These are phyloP conservation scores for Wickerhamiella bombiphila DNA, from an alignment of 805 yeast genomes.

Conservation along the genomic window DNA sequence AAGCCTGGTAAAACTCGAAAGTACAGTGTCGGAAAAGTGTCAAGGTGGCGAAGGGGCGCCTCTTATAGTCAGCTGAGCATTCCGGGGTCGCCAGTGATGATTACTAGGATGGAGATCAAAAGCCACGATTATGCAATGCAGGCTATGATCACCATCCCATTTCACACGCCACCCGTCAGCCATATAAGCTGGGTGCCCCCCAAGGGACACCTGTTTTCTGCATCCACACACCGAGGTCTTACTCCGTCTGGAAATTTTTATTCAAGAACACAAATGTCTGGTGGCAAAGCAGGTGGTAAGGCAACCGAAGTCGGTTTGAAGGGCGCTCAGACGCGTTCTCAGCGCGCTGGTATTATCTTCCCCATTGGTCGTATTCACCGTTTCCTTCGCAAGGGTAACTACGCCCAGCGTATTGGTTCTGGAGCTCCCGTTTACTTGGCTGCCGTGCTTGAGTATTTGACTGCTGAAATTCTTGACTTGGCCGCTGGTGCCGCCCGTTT, in stretches of 20 bases:
- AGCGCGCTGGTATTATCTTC: conserved; percentile 48
- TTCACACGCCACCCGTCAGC: too few relatives aligned
- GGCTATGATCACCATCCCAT: too few relatives aligned
- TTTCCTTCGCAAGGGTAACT: conserved; percentile 76
- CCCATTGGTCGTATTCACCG: conserved; percentile 99
- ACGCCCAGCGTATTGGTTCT: conserved; percentile 62
- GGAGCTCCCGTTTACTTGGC: conserved; percentile 88
- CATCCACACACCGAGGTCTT: neutral
- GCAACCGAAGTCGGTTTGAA: conserved; percentile 81
- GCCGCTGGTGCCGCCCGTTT: conserved; percentile 99
- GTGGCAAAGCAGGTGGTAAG: conserved; percentile 76
- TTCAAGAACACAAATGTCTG: conserved; percentile 41
- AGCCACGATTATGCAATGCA: too few relatives aligned
- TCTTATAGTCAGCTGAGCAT: too few relatives aligned
- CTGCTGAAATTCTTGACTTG: conserved; percentile 93
- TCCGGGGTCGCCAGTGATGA: too few relatives aligned
- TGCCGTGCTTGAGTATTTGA: conserved; percentile 87
- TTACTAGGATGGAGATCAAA: too few relatives aligned
- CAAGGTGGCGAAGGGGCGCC: too few relatives aligned
- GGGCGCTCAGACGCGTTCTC: conserved; percentile 94
- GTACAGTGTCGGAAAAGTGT: too few relatives aligned
- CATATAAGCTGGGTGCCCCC: too few relatives aligned
- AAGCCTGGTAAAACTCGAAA: conserved; percentile 13
- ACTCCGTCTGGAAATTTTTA: conserved; percentile 9
- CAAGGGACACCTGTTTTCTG: neutral